phyloP scores from a whole-genome alignment of 805 yeast species.

The Brettanomyces custersianus region DNA sequence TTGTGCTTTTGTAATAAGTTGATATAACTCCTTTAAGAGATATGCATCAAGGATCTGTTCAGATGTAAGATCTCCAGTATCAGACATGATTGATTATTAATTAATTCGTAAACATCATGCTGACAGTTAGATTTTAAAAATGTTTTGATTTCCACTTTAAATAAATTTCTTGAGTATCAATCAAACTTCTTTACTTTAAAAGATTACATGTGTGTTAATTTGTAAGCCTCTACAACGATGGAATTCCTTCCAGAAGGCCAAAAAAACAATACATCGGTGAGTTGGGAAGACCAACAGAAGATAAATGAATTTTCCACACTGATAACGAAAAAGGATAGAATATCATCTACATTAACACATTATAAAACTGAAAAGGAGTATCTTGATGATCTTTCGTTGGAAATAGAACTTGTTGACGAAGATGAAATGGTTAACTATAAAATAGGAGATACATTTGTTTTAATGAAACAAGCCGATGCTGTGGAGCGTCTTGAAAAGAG shows the following conservation, averaged over 20 bases:
- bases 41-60: constrained; percentile 17
- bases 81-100: background rate
- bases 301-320: constrained; percentile 85
- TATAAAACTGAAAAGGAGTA: constrained; percentile 71
- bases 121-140: background rate
- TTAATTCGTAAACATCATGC: background rate
- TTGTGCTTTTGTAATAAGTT: constrained; percentile 14
- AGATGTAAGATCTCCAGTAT: constrained; percentile 8
- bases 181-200: background rate
- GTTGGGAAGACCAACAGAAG: constrained; percentile 79
- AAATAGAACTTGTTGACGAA: constrained; percentile 76
- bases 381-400: constrained; percentile 76
- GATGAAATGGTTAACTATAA: constrained; percentile 68
- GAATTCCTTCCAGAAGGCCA: constrained; percentile 45
- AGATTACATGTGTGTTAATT: no score
- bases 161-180: background rate
- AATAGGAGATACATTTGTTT: constrained; percentile 75
- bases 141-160: no score
- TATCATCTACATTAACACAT: constrained; percentile 38
- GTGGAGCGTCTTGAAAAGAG: constrained; percentile 61
- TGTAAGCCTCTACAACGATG: no score
- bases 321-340: constrained; percentile 58
- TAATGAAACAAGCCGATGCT: constrained; percentile 56
- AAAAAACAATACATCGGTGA: constrained; percentile 48
- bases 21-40: constrained; percentile 16